Evolutionary conservation across 148 eudicot species (phyloP).

Genomic region (Diospyros lotus): DNA sequence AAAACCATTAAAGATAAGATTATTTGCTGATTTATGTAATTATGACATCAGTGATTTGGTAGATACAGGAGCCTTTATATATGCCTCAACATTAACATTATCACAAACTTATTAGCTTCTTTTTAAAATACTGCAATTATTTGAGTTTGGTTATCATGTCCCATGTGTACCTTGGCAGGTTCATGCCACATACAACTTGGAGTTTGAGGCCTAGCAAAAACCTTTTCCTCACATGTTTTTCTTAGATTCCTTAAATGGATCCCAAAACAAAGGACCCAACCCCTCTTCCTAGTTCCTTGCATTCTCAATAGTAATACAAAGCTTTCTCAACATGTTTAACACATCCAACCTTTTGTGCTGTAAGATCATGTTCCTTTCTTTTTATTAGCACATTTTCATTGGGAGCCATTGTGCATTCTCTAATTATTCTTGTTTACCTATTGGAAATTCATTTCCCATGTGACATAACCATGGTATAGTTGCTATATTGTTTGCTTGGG

Average conservation of each 20-base stretch:
- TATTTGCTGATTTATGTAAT: background rate
- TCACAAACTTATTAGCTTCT: background rate
- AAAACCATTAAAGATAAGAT: background rate
- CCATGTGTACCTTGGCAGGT: conserved; percentile 22
- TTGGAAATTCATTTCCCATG: conserved; percentile 3
- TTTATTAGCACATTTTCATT: conserved; percentile 7
- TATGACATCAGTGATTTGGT: background rate
- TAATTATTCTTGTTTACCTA: conserved; percentile 10
- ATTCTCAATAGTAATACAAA: conserved; percentile 11
- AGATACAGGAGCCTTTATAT: background rate
- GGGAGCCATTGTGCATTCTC: background rate
- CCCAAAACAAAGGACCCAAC: conserved; percentile 15
- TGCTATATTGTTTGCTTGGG: background rate
- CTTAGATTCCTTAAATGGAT: conserved; percentile 7
- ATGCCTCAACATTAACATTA: background rate
- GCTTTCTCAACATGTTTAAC: conserved; percentile 16
- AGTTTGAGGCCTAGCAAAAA: conserved; percentile 18
- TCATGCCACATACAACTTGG: conserved; percentile 26
- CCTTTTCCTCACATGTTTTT: conserved; percentile 18
- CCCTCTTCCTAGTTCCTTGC: conserved; percentile 3
- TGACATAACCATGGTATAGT: background rate
- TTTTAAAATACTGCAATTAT: background rate
- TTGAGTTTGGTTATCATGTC: conserved; percentile 18
- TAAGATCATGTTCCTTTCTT: conserved; percentile 14
- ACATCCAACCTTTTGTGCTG: conserved; percentile 15